Base-by-base conservation (phyloP, 1,284 basidiomycete genomes). In the Tilletia caries region DNA sequence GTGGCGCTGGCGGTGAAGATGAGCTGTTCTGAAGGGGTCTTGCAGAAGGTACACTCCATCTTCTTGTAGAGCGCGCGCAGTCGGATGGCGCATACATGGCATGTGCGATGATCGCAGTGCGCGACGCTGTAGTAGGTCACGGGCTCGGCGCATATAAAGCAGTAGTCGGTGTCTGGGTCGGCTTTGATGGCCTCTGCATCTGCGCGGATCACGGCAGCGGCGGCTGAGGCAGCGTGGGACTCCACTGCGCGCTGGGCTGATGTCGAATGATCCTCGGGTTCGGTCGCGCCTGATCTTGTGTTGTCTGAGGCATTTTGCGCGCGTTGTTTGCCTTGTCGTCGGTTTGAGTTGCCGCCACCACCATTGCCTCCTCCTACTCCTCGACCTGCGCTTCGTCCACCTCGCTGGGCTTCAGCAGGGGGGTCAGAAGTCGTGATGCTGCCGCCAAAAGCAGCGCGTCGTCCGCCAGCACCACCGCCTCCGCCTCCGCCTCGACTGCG, bases 111-210 rank as follows among this genome's bases (percentile, higher is more conserved):
- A 81, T 93, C 93, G 85, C 95, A 98, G 65, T 91, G 89, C 8
- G 93, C 91, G 20, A 97, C 85, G 12, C 92, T 89, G 84, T 90
- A 95, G 82, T 92, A 95, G 79, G 91, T 92, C 83, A 97, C 89
- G 1, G 91, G 91, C 81, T 98, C 94, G 0, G 95, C 94, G 80
- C 95, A 98, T 83, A 98, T 98, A 87, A 91, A 95, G 85, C 96
- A 98, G 3, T 91, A 83, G 43, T 83, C 82, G 58, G 58, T 20
- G 18, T n/a, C 32, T 23, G 43, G 75, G 33, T 77, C 77, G 12
- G 73, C 70, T 18, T 86, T 76, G 62, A 85, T 81, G 79, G 87
- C 86, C 65, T 86, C 85, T 34, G 68, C 66, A 18, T 62, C 66
- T 64, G 44, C 67, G 15, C 46, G 27, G 46, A 27, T 48, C 34